Evolutionary conservation across 441 rosid species (phyloP).

Genomic region (Erysimum pusillum): DNA sequence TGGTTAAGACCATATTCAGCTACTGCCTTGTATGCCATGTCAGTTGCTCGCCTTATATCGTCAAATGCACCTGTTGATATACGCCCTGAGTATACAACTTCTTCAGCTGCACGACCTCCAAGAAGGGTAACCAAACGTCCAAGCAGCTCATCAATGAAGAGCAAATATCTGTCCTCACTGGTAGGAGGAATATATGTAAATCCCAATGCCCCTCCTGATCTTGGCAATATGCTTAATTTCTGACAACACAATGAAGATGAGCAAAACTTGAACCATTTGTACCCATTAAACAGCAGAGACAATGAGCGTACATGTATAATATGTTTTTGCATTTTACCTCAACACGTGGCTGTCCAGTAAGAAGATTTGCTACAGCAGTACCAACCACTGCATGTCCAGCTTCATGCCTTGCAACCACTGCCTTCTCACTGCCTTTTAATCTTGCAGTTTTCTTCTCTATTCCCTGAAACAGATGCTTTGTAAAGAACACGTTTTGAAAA

Average conservation of each 20-base stretch:
- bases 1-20: constrained; percentile 97
- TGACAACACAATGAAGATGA: constrained; percentile 43
- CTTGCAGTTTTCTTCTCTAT: constrained; percentile 97
- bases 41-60: constrained; percentile 94
- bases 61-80: constrained; percentile 98
- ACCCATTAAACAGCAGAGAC: constrained; percentile 1
- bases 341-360: constrained; percentile 89
- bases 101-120: constrained; percentile 99
- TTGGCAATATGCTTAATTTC: constrained; percentile 97
- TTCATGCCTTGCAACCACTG: constrained; percentile 97
- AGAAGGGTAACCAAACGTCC: constrained; percentile 98
- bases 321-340: constrained; percentile 62
- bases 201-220: constrained; percentile 97
- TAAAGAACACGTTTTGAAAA: neutral
- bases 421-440: constrained; percentile 88
- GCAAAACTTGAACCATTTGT: constrained; percentile 23
- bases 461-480: constrained; percentile 59
- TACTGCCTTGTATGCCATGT: constrained; percentile 94
- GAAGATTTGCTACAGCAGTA: constrained; percentile 92
- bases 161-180: constrained; percentile 87
- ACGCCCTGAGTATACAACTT: constrained; percentile 89
- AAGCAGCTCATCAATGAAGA: constrained; percentile 89
- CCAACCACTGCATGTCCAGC: constrained; percentile 99
- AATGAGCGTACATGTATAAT: constrained; percentile 10
- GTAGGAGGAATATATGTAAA: constrained; percentile 93